Conservation (phyloP, 2,329 filamentous ascomycete species). For the Hymenoscyphus albidus region DNA sequence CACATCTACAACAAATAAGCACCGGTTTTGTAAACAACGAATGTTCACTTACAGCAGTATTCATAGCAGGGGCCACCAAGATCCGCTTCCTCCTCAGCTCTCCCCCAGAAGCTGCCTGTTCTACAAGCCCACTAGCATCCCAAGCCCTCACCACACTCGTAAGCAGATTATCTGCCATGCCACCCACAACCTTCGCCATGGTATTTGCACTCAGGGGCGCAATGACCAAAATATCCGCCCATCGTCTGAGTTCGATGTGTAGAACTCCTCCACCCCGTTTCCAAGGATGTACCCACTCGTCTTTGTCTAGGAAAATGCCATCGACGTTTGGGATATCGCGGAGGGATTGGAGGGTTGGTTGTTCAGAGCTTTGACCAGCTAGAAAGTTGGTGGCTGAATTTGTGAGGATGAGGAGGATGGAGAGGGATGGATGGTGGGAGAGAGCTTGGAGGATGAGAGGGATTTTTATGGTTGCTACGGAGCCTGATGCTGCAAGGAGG, state of each 20-base stretch:
- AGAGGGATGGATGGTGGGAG: conserved; percentile 50
- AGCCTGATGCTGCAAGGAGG: conserved; percentile 63
- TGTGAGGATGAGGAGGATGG: conserved; percentile 83
- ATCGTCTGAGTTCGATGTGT: conserved; percentile 82
- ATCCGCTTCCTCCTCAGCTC: conserved; percentile 56
- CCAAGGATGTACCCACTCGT: conserved; percentile 82
- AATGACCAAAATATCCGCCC: conserved; percentile 77
- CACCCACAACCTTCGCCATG: conserved; percentile 76
- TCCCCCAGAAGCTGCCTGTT: conserved; percentile 10
- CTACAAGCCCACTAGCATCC: conserved; percentile 55
- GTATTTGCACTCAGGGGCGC: conserved; percentile 81
- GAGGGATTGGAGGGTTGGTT: conserved; percentile 64
- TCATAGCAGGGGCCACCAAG: conserved; percentile 79
- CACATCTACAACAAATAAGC: conserved; percentile 56
- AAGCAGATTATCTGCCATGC: conserved; percentile 74
- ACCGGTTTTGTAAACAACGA: not conserved
- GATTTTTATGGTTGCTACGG: conserved; percentile 87
- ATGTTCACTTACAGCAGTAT: conserved; percentile 50
- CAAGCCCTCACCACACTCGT: conserved; percentile 76
- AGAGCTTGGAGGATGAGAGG: conserved; percentile 62
- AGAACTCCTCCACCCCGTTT: conserved; percentile 72
- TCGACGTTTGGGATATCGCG: conserved; percentile 66
- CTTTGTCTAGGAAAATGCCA: conserved; percentile 74
- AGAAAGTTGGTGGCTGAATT: conserved; percentile 72
- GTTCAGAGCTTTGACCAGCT: conserved; percentile 68